Percentiles rank a stretch among this genome's conserved stretches.
Conservation (phyloP, 1,139 yeast species). For the Magnusiomyces suaveolens region DNA sequence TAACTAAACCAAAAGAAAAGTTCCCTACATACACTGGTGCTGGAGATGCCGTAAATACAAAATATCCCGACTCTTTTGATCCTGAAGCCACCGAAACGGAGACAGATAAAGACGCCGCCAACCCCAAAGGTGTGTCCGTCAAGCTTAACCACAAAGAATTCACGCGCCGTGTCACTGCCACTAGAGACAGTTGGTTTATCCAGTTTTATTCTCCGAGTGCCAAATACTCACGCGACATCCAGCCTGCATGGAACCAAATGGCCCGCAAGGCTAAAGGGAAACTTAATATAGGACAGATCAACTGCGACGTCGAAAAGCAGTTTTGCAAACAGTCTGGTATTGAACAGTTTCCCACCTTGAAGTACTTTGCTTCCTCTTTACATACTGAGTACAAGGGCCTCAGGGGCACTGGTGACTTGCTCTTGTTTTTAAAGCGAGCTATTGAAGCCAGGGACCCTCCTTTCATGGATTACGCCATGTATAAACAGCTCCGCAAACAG, state of each 20-base stretch:
- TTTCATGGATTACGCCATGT: slow-evolving; percentile 22
- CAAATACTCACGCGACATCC: slow-evolving; percentile 32
- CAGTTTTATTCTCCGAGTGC: slow-evolving; percentile 36
- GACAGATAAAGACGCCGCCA: slow-evolving; percentile 1
- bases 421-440: slow-evolving; percentile 29
- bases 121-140: slow-evolving; percentile 22
- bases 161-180: slow-evolving; percentile 19
- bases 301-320: slow-evolving; percentile 31
- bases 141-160: slow-evolving; percentile 20
- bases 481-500: slow-evolving; percentile 18
- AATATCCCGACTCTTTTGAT: slow-evolving; percentile 13
- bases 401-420: slow-evolving; percentile 29
- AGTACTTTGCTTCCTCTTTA: slow-evolving; percentile 28
- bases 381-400: slow-evolving; percentile 30
- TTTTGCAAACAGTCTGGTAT: slow-evolving; percentile 30
- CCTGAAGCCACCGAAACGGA: background rate
- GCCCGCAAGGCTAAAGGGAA: slow-evolving; percentile 28
- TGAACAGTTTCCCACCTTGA: slow-evolving; percentile 28
- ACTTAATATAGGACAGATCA: slow-evolving; percentile 35
- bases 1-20: background rate
- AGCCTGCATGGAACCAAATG: slow-evolving; percentile 32
- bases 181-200: slow-evolving; percentile 33
- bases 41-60: slow-evolving; percentile 15
- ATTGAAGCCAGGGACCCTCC: slow-evolving; percentile 23
- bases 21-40: slow-evolving; percentile 17